Percentiles rank a stretch among this genome's conserved stretches.
These are phyloP conservation scores for Russula emetica DNA, from an alignment of 768 basidiomycete species.

Conservation along the genomic window DNA sequence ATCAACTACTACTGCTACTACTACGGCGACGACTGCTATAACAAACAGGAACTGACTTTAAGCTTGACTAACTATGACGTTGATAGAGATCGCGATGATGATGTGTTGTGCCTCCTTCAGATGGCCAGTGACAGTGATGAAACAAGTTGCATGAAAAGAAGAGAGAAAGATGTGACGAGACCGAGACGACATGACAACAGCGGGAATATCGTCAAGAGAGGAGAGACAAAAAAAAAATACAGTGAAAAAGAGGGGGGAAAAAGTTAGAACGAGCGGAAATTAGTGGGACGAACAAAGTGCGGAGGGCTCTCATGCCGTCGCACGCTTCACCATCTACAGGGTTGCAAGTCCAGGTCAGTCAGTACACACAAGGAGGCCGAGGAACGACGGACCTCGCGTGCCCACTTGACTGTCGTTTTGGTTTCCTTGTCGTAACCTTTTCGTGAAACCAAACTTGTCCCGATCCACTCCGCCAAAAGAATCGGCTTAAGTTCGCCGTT, in stretches of 20 bases:
- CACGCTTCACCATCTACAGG: slow-evolving; percentile 69
- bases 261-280: neutral
- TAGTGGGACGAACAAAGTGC: neutral
- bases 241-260: neutral
- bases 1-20: slow-evolving; percentile 23
- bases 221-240: slow-evolving; percentile 3
- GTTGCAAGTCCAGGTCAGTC: neutral
- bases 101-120: slow-evolving; percentile 65
- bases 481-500: slow-evolving; percentile 75
- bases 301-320: slow-evolving; percentile 41
- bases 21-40: slow-evolving; percentile 15
- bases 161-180: slow-evolving; percentile 13
- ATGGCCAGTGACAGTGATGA: slow-evolving; percentile 42
- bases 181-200: slow-evolving; percentile 18
- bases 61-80: slow-evolving; percentile 26
- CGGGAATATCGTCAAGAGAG: slow-evolving; percentile 24
- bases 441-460: slow-evolving; percentile 65
- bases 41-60: slow-evolving; percentile 15
- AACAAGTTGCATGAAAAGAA: slow-evolving; percentile 16
- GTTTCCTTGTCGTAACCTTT: slow-evolving; percentile 70
- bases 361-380: slow-evolving; percentile 10
- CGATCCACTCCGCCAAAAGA: slow-evolving; percentile 77
- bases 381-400: slow-evolving; percentile 66
- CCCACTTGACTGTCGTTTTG: slow-evolving; percentile 90
- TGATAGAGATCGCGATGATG: slow-evolving; percentile 28